Evolutionary conservation across 1,284 basidiomycete genomes (phyloP).

Genomic region (Cutaneotrichosporon mucoides): DNA sequence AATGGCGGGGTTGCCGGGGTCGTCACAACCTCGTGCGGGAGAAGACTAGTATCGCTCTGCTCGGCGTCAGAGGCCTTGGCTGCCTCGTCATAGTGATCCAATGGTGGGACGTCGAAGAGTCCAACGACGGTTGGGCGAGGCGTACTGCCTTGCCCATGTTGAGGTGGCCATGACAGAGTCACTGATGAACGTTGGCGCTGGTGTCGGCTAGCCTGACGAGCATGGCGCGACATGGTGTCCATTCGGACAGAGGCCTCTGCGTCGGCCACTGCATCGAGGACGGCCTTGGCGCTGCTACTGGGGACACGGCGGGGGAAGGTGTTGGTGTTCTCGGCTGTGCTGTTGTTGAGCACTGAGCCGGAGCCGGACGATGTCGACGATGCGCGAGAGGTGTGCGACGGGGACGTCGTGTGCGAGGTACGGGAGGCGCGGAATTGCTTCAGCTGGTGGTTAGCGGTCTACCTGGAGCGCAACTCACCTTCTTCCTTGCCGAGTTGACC

Average conservation of each 20-base stretch:
- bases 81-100: slow-evolving; percentile 4
- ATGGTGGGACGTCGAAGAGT: slow-evolving; percentile 12
- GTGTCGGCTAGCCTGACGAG: slow-evolving; percentile 11
- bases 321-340: background rate
- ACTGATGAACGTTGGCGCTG: slow-evolving; percentile 19
- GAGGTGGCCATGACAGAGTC: slow-evolving; percentile 13
- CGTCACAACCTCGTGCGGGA: slow-evolving; percentile 28
- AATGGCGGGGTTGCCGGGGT: slow-evolving; percentile 34
- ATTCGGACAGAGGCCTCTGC: background rate
- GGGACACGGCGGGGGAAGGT: slow-evolving; percentile 9
- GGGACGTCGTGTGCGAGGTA: slow-evolving; percentile 11
- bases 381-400: slow-evolving; percentile 14
- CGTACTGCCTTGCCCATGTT: background rate
- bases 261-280: background rate
- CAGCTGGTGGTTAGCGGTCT: slow-evolving; percentile 24
- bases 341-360: background rate
- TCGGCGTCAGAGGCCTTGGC: slow-evolving; percentile 4
- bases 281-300: slow-evolving; percentile 4
- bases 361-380: slow-evolving; percentile 15
- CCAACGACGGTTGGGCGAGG: slow-evolving; percentile 10
- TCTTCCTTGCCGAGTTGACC: slow-evolving; percentile 37
- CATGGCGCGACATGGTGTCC: slow-evolving; percentile 6
- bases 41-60: slow-evolving; percentile 2
- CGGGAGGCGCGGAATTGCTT: slow-evolving; percentile 39
- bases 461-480: slow-evolving; percentile 24